Evolutionary conservation across 495 filamentous ascomycete genomes (phyloP), one percentile per base, ranked within the genome.

Genomic region (Podospora australis): DNA sequence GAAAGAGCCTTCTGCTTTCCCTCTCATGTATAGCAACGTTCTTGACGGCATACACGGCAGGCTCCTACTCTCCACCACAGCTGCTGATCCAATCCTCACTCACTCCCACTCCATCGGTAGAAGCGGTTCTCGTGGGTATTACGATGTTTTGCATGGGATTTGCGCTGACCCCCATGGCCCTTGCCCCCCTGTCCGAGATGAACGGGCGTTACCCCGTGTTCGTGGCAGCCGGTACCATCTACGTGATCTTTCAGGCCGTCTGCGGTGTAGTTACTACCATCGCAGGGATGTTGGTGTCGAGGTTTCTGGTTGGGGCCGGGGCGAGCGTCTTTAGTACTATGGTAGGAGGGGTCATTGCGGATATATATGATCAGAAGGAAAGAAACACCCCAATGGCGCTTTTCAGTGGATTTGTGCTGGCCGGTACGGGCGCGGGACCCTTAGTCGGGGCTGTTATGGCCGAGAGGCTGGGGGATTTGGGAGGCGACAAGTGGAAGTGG

Each of bases 341-440:
- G 84, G 87, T 95, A 2, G 91, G 91, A 26, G 91, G 91, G 0
- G 86, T 96, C 6, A 84, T 97, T 24, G 83, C 83, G 44, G 91
- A 97, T 56, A 83, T 96, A 49, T 96, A 89, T 63, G 81, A 83
- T 28, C 78, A 84, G 7, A 65, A 86, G 50, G 84, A 84, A 29
- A 72, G 91, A 25, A 95, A 96, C 54, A 87, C 84, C 2, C 87
- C 90, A 4, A 97, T 97, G 91, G 84, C 88, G 2, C 57, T 94
- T 2, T 96, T 94, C 61, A 81, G 83, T 1, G 86, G 81, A 1
- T 70, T 73, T 17, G 90, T 87, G 0, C 65, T 96, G 7, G 74
- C 84, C 13, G 92, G 90, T 1, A 96, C 88, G 0, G 90, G 89
- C 2, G 65, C 86, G 0, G 91, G 89, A 0, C 89, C 91, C 1